Base-by-base conservation (phyloP, 2,329 filamentous ascomycete genomes). In the Colletotrichum euphorbiae region DNA sequence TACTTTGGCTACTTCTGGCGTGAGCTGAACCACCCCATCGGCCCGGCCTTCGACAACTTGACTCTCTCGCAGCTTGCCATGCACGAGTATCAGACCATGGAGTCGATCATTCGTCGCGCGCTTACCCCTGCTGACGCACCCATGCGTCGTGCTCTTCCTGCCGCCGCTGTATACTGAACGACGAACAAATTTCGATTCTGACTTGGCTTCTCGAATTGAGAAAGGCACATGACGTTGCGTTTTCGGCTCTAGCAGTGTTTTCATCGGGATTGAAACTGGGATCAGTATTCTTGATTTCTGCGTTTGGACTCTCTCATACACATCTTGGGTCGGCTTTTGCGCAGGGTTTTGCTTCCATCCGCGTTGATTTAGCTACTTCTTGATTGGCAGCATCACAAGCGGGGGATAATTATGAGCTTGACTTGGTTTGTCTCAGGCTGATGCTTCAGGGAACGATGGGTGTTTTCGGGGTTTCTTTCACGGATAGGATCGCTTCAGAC, bases 1-100 rank as follows among this genome's bases (percentile, higher is more conserved):
- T 82, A 86, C 76, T 86, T 86, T 77, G 85, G 87, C 13, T 86
- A 82, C 74, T 82, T 86, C 72, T 86, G 82, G 79, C 77, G 80
- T 33, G 83, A 87, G 73, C 72, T 85, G 19, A 75, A 77, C 40
- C 81, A 83, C 63, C 79, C 78, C 4, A 69, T 72, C 21, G 82
- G 84, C 1, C 72, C 72, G 1, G 73, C 69, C 0, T 85, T 86
- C 63, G 85, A 87, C 67, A 70, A 77, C 24, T 78, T 86, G 78
- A 84, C 82, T 6, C 79, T 90, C 3, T 77, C 79, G 1, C 73
- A 84, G 43, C 80, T 82, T 11, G 83, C 83, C 2, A 69, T 75
- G 5, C 71, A 74, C 12, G 87, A 90, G 75, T 82, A 85, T 73
- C 71, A 74, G 6, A 82, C 82, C 3, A 78, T 90, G 6, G 84